Percentiles rank a stretch among this genome's conserved stretches.
Conservation (phyloP, 1,284 basidiomycete species). For the Cutaneotrichosporon cyanovorans region DNA sequence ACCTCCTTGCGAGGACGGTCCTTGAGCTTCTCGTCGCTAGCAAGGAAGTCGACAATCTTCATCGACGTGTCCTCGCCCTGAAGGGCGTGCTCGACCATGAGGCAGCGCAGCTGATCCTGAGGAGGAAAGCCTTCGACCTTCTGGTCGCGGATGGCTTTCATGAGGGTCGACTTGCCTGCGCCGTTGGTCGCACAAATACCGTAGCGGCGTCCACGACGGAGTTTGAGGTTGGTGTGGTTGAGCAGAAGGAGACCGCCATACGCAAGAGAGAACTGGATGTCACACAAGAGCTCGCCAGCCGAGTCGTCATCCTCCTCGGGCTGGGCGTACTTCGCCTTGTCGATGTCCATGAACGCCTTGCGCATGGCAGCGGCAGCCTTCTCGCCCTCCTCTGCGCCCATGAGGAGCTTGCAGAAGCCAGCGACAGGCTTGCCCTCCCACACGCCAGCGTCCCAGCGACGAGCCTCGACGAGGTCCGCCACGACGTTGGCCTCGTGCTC, state of each 20-base stretch:
- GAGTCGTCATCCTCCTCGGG: slow-evolving; percentile 97
- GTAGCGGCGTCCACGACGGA: slow-evolving; percentile 85
- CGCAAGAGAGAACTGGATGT: slow-evolving; percentile 90
- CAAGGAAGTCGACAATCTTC: slow-evolving; percentile 81
- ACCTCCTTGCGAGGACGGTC: slow-evolving; percentile 61
- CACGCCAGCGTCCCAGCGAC: slow-evolving; percentile 58
- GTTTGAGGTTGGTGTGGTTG: slow-evolving; percentile 86
- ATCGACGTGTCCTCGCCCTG: slow-evolving; percentile 82
- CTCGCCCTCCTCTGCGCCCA: slow-evolving; percentile 40
- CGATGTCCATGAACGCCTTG: slow-evolving; percentile 66
- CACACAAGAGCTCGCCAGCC: slow-evolving; percentile 71
- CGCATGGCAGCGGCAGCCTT: slow-evolving; percentile 60
- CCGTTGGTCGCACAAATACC: slow-evolving; percentile 95
- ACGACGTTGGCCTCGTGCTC: slow-evolving; percentile 67
- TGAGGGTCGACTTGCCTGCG: slow-evolving; percentile 90
- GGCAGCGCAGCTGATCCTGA: slow-evolving; percentile 71
- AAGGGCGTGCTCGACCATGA: slow-evolving; percentile 94
- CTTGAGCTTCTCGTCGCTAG: slow-evolving; percentile 53
- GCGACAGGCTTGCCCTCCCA: slow-evolving; percentile 69
- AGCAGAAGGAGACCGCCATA: slow-evolving; percentile 92
- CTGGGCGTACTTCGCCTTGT: slow-evolving; percentile 53
- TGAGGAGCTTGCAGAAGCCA: slow-evolving; percentile 55
- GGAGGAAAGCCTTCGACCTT: slow-evolving; percentile 97
- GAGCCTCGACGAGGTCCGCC: slow-evolving; percentile 65
- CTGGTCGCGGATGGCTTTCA: slow-evolving; percentile 89